phyloP scores from a whole-genome alignment of 108 stramenopile species.

The Fistulifera pelliculosa region DNA sequence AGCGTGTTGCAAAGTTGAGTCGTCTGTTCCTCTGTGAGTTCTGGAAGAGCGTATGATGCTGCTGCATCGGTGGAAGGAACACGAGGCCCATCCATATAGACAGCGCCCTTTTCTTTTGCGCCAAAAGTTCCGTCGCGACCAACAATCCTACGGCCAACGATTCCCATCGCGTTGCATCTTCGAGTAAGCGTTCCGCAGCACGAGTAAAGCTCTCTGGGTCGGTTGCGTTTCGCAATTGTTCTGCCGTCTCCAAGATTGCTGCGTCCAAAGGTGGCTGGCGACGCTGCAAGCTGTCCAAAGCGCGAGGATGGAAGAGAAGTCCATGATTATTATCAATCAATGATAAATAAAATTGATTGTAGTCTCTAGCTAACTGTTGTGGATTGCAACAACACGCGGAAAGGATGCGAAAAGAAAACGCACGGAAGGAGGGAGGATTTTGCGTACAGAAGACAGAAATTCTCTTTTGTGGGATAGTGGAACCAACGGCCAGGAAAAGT shows the following conservation, averaged over 20 bases:
- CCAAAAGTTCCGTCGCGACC: slow-evolving; percentile 46
- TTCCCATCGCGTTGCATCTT: slow-evolving; percentile 54
- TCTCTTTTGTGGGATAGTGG: too few relatives aligned
- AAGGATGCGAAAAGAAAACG: too few relatives aligned
- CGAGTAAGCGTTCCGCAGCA: slow-evolving; percentile 11
- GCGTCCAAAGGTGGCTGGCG: slow-evolving; percentile 60
- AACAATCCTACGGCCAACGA: slow-evolving; percentile 70
- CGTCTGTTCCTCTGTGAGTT: slow-evolving; percentile 16
- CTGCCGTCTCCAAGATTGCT: slow-evolving; percentile 34
- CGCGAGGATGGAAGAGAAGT: slow-evolving; percentile 70
- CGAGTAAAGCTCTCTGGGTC: background rate
- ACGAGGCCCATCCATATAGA: slow-evolving; percentile 80
- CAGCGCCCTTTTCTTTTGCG: slow-evolving; percentile 18
- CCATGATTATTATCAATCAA: slow-evolving; percentile 31
- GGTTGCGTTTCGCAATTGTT: slow-evolving; percentile 15
- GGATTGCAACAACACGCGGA: too few relatives aligned
- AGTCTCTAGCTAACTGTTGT: too few relatives aligned
- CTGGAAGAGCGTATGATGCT: background rate
- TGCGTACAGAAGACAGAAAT: too few relatives aligned
- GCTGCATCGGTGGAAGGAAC: slow-evolving; percentile 30
- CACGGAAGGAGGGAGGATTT: too few relatives aligned
- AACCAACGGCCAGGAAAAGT: too few relatives aligned
- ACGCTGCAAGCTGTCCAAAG: slow-evolving; percentile 50
- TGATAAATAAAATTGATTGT: background rate
- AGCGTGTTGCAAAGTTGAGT: slow-evolving; percentile 34